Conservation (phyloP, 805 yeast species). For the Candida tammaniensis region DNA sequence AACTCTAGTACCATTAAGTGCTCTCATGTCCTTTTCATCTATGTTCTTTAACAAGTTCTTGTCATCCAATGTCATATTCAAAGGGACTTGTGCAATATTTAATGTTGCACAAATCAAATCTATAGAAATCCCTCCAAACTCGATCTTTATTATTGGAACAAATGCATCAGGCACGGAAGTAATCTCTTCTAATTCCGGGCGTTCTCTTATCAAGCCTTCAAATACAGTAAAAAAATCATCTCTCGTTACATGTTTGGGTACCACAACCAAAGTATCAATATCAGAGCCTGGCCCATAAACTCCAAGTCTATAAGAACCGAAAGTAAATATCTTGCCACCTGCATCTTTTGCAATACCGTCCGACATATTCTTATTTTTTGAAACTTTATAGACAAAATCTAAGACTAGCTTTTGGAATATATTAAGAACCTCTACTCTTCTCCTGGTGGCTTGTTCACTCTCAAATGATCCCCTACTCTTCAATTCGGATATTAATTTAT, state of each 20-base stretch:
- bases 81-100: conserved; percentile 81
- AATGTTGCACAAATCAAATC: conserved; percentile 85
- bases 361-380: conserved; percentile 82
- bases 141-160: conserved; percentile 93
- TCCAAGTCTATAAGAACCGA: conserved; percentile 91
- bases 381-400: conserved; percentile 81
- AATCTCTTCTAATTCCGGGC: conserved; percentile 86
- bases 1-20: conserved; percentile 94
- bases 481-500: conserved; percentile 70
- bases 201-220: conserved; percentile 59
- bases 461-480: conserved; percentile 87
- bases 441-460: conserved; percentile 76
- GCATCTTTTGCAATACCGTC: conserved; percentile 98
- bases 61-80: conserved; percentile 70
- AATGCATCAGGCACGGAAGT: conserved; percentile 95
- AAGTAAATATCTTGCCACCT: conserved; percentile 96
- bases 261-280: conserved; percentile 95
- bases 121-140: conserved; percentile 86
- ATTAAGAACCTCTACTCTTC: conserved; percentile 71
- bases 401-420: conserved; percentile 70
- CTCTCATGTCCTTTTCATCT: conserved; percentile 87
- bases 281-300: conserved; percentile 98
- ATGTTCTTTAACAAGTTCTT: conserved; percentile 81
- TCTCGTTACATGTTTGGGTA: conserved; percentile 90
- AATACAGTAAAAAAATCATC: conserved; percentile 88